These are phyloP conservation scores for Pistacia vera DNA, from an alignment of 345 rosid genomes.

Conservation along the genomic window DNA sequence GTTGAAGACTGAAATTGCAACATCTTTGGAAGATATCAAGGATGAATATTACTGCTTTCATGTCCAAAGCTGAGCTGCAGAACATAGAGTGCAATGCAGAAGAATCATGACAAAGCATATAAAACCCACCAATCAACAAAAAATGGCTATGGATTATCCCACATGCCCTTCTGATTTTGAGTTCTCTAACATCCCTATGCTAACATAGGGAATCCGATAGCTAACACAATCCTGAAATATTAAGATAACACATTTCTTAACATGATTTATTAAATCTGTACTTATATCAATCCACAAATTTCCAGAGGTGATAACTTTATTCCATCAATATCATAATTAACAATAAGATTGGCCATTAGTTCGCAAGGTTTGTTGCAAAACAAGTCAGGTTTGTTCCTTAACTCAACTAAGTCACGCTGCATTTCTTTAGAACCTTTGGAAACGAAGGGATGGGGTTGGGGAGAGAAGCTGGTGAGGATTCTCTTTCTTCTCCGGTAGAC, in stretches of 20 bases:
- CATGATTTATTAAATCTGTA: no score
- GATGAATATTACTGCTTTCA: background rate
- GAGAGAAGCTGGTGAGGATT: no score
- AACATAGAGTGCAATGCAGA: conserved; percentile 16
- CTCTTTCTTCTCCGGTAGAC: no score
- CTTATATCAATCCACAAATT: no score
- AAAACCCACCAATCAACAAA: conserved; percentile 24
- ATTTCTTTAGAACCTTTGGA: no score
- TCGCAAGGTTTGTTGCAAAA: no score
- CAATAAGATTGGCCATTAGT: no score
- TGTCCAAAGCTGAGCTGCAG: conserved; percentile 10
- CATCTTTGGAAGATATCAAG: background rate
- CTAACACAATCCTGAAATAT: conserved; percentile 24
- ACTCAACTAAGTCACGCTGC: no score
- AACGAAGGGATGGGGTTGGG: no score
- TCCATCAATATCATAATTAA: no score
- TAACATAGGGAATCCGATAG: conserved; percentile 27
- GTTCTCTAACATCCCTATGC: conserved; percentile 23
- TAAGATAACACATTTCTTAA: background rate
- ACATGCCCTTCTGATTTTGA: conserved; percentile 26
- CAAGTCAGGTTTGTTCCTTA: no score
- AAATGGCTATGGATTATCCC: conserved; percentile 14
- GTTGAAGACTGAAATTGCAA: background rate
- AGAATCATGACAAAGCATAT: conserved; percentile 26
- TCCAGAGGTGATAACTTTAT: no score